Evolutionary conservation across 2,329 filamentous ascomycete species (phyloP), one percentile per base, ranked within the genome.

Genomic region (Aspergillus ustus): DNA sequence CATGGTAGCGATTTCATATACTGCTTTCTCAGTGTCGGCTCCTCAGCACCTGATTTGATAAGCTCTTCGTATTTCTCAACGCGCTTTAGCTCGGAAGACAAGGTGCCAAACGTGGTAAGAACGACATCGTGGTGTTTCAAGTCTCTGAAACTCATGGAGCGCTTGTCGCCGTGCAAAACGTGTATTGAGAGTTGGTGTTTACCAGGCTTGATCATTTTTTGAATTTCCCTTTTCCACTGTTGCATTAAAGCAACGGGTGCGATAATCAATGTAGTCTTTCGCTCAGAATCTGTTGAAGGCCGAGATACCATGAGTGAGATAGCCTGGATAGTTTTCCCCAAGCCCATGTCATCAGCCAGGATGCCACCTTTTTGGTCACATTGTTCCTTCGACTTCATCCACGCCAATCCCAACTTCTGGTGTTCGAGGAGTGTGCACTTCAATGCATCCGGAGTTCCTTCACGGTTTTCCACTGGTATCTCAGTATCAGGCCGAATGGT

Each of bases 141-240:
- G 17, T 87, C 83, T 34, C 81, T 77, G 75, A 87, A 93, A 4
- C 77, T 71, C 5, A 70, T 77, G n/a, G 80, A 77, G 65, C 84
- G 86, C 64, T 85, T 90, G 22, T 79, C 78, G 2, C 86, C 86
- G 70, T 96, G 92, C 60, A 91, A 85, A 34, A 93, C 83, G 66
- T 86, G 87, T 1, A 91, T 87, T 0, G 81, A 87, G 15, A 96
- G 77, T 34, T 81, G 79, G 70, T 90, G 81, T 17, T 71, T 71
- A 0, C 78, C 77, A 0, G 77, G 66, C 63, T 87, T 87, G 40
- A 95, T 77, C 75, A 93, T 93, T 43, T 83, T 84, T 61, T 82
- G 75, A 51, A 97, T 91, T 74, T 97, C 93, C 52, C 88, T 84
- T 70, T 91, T 87, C 93, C 93, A 97, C 73, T 97, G 93, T 17